Evolutionary conservation across 1,139 yeast genomes (phyloP).

Genomic region (Nadsonia starkeyi-henricii): DNA sequence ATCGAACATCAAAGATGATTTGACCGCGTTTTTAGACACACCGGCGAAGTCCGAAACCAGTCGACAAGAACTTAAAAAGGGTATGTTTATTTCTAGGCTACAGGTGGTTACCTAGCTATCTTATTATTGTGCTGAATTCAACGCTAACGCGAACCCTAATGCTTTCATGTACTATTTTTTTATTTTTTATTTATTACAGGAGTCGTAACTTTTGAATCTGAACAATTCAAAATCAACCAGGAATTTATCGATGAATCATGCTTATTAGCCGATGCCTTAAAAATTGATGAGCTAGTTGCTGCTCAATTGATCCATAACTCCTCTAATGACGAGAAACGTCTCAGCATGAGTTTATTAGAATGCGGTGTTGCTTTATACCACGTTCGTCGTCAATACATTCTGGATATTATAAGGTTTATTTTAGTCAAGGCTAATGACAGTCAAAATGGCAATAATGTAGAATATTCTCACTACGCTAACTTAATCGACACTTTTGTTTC

Average conservation of each 20-base stretch:
- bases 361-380: constrained; percentile 61
- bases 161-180: background rate
- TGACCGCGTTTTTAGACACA: constrained; percentile 32
- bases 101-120: background rate
- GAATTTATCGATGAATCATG: constrained; percentile 38
- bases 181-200: constrained; percentile 9
- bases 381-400: constrained; percentile 52
- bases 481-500: constrained; percentile 15
- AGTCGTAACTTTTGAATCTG: constrained; percentile 37
- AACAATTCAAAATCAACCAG: constrained; percentile 35
- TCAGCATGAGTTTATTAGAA: constrained; percentile 46
- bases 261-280: constrained; percentile 47
- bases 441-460: constrained; percentile 2
- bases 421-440: constrained; percentile 16
- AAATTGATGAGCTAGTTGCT: constrained; percentile 54
- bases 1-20: constrained; percentile 28
- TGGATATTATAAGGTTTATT: constrained; percentile 54
- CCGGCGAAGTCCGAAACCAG: constrained; percentile 43
- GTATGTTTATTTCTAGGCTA: constrained; percentile 13
- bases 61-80: constrained; percentile 39
- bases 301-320: constrained; percentile 42
- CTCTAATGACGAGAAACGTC: constrained; percentile 28
- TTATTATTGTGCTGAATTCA: background rate
- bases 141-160: background rate
- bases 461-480: constrained; percentile 10